Evolutionary conservation across 1,139 yeast species (phyloP).

Genomic region (Hansenula lynferdii): DNA sequence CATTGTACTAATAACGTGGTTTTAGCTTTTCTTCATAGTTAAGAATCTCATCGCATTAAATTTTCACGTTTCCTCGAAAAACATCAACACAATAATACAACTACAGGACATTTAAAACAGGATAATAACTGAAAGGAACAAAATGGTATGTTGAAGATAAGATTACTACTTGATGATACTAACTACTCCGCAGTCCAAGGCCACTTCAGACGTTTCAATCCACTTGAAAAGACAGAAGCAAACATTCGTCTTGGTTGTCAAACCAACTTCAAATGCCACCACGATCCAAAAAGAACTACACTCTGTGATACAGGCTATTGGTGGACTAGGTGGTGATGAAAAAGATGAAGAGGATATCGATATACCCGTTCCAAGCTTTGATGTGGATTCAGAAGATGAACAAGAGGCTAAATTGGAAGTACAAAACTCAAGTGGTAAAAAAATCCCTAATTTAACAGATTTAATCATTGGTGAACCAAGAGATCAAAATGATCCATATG

Average conservation of each 20-base stretch:
- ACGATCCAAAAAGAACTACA: slow-evolving; percentile 32
- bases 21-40: no score
- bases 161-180: no score
- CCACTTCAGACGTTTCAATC: slow-evolving; percentile 22
- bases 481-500: slow-evolving; percentile 13
- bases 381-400: slow-evolving; percentile 11
- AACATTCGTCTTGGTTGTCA: slow-evolving; percentile 40
- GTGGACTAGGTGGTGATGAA: slow-evolving; percentile 34
- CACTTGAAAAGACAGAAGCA: slow-evolving; percentile 40
- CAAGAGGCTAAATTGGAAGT: no score
- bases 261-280: slow-evolving; percentile 25
- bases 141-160: no score
- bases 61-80: no score
- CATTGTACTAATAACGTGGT: no score
- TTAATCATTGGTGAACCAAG: slow-evolving; percentile 16
- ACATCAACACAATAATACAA: no score
- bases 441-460: slow-evolving; percentile 11
- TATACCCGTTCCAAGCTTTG: slow-evolving; percentile 1
- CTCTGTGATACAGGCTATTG: slow-evolving; percentile 38
- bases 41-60: no score
- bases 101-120: no score
- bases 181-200: slow-evolving; percentile 3
- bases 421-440: no score
- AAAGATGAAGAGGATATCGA: slow-evolving; percentile 13
- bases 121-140: no score